These are phyloP conservation scores for Spergularia marina DNA, from an alignment of 148 eudicot genomes.

Conservation along the genomic window DNA sequence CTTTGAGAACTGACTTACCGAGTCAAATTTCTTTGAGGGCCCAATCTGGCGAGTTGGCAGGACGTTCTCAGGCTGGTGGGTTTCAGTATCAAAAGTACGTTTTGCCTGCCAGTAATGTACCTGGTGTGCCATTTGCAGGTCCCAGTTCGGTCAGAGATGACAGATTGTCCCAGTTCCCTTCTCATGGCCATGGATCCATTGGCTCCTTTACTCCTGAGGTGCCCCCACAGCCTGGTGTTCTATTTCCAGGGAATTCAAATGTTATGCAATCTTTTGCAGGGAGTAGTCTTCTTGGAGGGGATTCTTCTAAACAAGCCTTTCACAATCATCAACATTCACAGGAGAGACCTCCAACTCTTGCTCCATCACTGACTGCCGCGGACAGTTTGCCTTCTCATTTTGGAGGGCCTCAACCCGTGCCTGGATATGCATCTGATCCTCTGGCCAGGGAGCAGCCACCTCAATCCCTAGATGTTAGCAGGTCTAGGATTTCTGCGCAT, in stretches of 20 bases:
- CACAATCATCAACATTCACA: constrained; percentile 35
- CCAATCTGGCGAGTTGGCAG: constrained; percentile 32
- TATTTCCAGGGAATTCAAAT: constrained; percentile 27
- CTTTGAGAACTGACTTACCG: constrained; percentile 40
- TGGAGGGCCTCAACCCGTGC: constrained; percentile 34
- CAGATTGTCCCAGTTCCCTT: constrained; percentile 34
- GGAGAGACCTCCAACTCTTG: constrained; percentile 36
- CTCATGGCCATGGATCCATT: constrained; percentile 30
- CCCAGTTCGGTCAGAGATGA: constrained; percentile 35
- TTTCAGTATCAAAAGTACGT: constrained; percentile 37
- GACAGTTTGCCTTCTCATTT: constrained; percentile 30
- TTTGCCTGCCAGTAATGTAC: constrained; percentile 32
- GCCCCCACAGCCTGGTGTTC: constrained; percentile 21
- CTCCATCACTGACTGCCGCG: constrained; percentile 32
- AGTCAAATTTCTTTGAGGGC: constrained; percentile 36
- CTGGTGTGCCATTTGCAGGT: constrained; percentile 38
- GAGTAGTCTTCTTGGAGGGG: constrained; percentile 14
- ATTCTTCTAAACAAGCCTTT: constrained; percentile 22
- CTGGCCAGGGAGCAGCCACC: constrained; percentile 40
- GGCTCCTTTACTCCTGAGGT: constrained; percentile 34
- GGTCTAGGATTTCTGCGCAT: constrained; percentile 55
- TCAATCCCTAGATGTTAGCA: constrained; percentile 39
- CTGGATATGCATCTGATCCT: constrained; percentile 40
- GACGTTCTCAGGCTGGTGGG: constrained; percentile 42
- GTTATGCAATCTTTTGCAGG: constrained; percentile 20